phyloP scores from a whole-genome alignment of 805 yeast species.

The Teunomyces pallodes region DNA sequence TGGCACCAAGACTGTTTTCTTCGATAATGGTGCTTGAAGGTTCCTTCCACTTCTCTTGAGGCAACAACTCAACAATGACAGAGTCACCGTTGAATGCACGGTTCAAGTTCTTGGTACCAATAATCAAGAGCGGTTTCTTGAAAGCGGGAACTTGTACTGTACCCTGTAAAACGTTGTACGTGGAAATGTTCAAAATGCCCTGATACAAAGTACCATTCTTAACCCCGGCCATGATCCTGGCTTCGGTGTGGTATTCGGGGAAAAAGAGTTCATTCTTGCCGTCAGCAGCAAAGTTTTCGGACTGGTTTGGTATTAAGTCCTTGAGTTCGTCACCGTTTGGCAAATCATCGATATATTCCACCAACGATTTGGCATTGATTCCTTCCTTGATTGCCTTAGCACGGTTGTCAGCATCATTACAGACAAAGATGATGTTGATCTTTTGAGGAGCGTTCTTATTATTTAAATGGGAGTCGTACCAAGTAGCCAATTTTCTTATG shows the following conservation, averaged over 20 bases:
- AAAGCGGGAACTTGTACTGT: conserved; percentile 68
- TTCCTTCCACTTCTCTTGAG: conserved; percentile 81
- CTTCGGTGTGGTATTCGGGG: conserved; percentile 73
- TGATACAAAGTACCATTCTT: conserved; percentile 84
- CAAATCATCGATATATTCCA: conserved; percentile 67
- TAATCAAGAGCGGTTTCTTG: conserved; percentile 74
- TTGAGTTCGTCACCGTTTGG: conserved; percentile 72
- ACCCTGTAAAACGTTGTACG: conserved; percentile 88
- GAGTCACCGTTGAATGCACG: conserved; percentile 91
- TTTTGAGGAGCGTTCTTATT: conserved; percentile 23
- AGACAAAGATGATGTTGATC: conserved; percentile 55
- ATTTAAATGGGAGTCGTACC: conserved; percentile 68
- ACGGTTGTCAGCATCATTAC: conserved; percentile 75
- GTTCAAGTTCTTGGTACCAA: conserved; percentile 82
- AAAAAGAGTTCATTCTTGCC: conserved; percentile 54
- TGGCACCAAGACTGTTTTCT: conserved; percentile 60
- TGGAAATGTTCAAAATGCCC: conserved; percentile 76
- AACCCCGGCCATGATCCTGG: conserved; percentile 88
- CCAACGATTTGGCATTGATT: conserved; percentile 52
- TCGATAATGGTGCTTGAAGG: conserved; percentile 80
- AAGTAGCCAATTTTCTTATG: conserved; percentile 69
- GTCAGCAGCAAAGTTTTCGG: conserved; percentile 27
- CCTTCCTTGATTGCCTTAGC: conserved; percentile 54
- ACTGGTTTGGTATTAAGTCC: conserved; percentile 70
- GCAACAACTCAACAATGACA: conserved; percentile 86